Percentiles rank a stretch among this genome's conserved stretches.
Conservation (phyloP, 495 filamentous ascomycete genomes). For the Aspergillus bertholletiae region DNA sequence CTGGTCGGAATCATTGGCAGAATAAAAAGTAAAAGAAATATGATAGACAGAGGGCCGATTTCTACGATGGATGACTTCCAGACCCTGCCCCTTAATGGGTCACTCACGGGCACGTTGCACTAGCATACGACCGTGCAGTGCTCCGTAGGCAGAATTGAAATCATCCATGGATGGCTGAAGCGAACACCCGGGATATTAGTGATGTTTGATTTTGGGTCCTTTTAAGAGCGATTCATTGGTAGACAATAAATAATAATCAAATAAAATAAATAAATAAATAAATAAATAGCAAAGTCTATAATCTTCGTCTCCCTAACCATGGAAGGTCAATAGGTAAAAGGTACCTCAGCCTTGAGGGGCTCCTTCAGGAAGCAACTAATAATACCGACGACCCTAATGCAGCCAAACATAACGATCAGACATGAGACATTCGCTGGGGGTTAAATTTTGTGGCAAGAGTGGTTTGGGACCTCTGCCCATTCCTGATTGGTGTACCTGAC, state of each 20-base stretch:
- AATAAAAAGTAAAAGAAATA: background rate
- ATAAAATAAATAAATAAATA: background rate
- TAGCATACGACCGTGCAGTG: too few relatives aligned
- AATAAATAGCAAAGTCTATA: too few relatives aligned
- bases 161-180: too few relatives aligned
- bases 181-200: too few relatives aligned
- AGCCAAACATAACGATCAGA: conserved; percentile 11
- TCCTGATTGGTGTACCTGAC: conserved; percentile 23
- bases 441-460: conserved; percentile 13
- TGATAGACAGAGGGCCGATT: background rate
- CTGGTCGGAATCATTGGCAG: background rate
- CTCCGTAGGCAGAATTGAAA: too few relatives aligned
- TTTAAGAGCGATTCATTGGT: too few relatives aligned
- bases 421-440: conserved; percentile 18
- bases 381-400: conserved; percentile 5
- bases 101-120: background rate
- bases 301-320: too few relatives aligned
- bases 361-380: conserved; percentile 1
- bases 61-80: background rate
- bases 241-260: too few relatives aligned
- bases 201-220: too few relatives aligned
- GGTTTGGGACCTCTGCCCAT: conserved; percentile 1
- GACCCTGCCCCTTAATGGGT: background rate
- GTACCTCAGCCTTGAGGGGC: background rate
- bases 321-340: background rate